phyloP scores from a whole-genome alignment of 352 stramenopile species.

The Phytopythium helicoides region DNA sequence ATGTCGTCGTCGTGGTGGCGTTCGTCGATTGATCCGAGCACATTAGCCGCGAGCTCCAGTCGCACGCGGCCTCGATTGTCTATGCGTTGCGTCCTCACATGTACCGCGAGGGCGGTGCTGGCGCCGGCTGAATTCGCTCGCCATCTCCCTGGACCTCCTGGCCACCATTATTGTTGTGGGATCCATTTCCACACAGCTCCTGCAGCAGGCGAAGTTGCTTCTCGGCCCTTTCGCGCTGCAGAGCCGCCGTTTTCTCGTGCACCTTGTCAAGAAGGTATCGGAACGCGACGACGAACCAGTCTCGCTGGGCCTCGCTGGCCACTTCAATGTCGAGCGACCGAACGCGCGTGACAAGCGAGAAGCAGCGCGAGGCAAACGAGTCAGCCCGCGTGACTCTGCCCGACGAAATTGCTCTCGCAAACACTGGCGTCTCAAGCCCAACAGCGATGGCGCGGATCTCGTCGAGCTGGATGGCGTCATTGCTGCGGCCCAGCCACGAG shows the following conservation, averaged over 20 bases:
- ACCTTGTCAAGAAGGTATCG: slow-evolving; percentile 85
- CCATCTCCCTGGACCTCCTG: slow-evolving; percentile 17
- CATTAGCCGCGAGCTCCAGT: too few species aligned
- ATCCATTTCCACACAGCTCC: slow-evolving; percentile 50
- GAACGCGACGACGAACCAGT: slow-evolving; percentile 88
- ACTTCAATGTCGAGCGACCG: slow-evolving; percentile 80
- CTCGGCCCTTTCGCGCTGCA: slow-evolving; percentile 77
- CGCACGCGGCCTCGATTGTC: background rate
- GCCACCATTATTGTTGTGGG: background rate
- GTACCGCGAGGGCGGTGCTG: slow-evolving; percentile 4
- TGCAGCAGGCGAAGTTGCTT: slow-evolving; percentile 75
- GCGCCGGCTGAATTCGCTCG: background rate
- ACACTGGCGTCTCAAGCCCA: slow-evolving; percentile 64
- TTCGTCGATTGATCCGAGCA: too few species aligned
- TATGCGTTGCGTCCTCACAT: slow-evolving; percentile 2
- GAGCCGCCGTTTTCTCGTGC: slow-evolving; percentile 73
- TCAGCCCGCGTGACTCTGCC: slow-evolving; percentile 27
- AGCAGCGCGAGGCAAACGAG: slow-evolving; percentile 37
- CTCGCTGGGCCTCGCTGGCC: slow-evolving; percentile 62
- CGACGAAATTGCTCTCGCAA: slow-evolving; percentile 38
- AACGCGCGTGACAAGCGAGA: slow-evolving; percentile 63
- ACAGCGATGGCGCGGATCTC: slow-evolving; percentile 59
- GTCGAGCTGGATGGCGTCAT: slow-evolving; percentile 74
- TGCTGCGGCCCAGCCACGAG: slow-evolving; percentile 76
- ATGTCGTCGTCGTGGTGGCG: too few species aligned